Percentiles rank a stretch among this genome's conserved stretches.
Evolutionary conservation across 257 asterid genomes (phyloP).

Genomic region (Lycium ferocissimum): DNA sequence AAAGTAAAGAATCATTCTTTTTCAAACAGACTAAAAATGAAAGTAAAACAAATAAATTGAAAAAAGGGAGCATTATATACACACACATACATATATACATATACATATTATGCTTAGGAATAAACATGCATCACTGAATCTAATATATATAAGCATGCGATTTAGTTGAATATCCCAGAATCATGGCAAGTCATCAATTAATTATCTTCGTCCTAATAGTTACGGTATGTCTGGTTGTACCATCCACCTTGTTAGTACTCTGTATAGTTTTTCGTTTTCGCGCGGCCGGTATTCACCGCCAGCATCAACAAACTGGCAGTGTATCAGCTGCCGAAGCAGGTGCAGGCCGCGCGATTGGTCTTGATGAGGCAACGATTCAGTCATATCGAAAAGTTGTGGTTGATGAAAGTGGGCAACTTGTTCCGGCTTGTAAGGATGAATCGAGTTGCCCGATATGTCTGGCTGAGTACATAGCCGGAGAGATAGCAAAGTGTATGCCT

Average conservation of each 20-base stretch:
- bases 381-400: slow-evolving; percentile 33
- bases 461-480: slow-evolving; percentile 43
- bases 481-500: slow-evolving; percentile 44
- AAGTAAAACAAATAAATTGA: no score
- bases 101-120: no score
- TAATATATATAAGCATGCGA: no score
- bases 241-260: neutral
- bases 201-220: neutral
- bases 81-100: no score
- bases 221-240: slow-evolving; percentile 14
- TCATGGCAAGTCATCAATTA: neutral
- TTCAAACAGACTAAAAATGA: no score
- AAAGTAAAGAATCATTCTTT: no score
- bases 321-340: neutral
- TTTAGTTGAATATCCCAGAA: slow-evolving; percentile 15
- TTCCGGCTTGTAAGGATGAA: slow-evolving; percentile 31
- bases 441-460: slow-evolving; percentile 49
- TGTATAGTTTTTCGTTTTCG: neutral
- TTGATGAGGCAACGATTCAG: slow-evolving; percentile 38
- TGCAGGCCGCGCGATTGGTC: neutral
- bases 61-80: no score
- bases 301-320: neutral
- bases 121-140: no score
- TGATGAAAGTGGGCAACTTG: slow-evolving; percentile 37
- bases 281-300: slow-evolving; percentile 12